Percentiles rank a stretch among this genome's conserved stretches.
Evolutionary conservation across 176 grass and related monocot genomes (phyloP).

Genomic region (Avena atlantica): DNA sequence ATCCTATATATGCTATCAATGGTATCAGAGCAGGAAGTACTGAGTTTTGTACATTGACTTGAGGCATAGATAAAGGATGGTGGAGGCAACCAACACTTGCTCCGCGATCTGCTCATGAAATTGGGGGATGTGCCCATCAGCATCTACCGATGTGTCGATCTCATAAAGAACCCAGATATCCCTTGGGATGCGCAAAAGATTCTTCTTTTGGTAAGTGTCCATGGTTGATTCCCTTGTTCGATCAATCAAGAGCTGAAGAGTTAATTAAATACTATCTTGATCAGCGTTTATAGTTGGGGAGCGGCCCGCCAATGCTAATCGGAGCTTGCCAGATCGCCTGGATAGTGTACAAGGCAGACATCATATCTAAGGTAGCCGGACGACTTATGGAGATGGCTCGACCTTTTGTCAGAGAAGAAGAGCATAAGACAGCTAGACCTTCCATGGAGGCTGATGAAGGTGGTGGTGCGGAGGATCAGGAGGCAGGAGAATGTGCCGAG

Average conservation of each 20-base stretch:
- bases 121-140: neutral
- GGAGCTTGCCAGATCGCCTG: neutral
- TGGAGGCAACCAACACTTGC: neutral
- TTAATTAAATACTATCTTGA: neutral
- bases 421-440: neutral
- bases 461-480: too few relatives aligned
- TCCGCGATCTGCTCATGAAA: neutral
- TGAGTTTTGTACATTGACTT: neutral
- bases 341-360: neutral
- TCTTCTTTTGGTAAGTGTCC: neutral
- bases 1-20: too few relatives aligned
- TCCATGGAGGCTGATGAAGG: too few relatives aligned
- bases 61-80: neutral
- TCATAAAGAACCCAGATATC: neutral
- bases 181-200: neutral
- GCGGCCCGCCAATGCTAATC: neutral
- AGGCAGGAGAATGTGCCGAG: too few relatives aligned
- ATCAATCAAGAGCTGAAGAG: neutral
- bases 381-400: neutral
- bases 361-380: neutral
- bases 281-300: neutral
- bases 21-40: neutral
- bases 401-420: neutral
- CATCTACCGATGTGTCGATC: neutral
- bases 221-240: neutral